Conservation (phyloP, 2,329 filamentous ascomycete genomes). For the Ampelomyces quisqualis region DNA sequence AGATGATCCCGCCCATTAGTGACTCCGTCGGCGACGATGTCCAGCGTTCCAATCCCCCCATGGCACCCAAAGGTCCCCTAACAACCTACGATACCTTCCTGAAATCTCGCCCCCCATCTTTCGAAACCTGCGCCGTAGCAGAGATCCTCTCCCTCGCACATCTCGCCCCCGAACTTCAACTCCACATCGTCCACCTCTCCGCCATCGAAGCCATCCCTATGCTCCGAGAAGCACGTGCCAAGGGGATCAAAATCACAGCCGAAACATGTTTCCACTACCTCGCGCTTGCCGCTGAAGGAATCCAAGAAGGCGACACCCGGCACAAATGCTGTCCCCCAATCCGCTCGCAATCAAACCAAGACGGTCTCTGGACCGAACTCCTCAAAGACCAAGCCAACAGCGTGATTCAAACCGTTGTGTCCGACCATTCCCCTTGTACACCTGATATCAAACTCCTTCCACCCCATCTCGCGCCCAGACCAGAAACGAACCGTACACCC, state of each 20-base stretch:
- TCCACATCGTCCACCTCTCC: conserved; percentile 93
- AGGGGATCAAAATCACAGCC: conserved; percentile 82
- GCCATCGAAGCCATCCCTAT: conserved; percentile 86
- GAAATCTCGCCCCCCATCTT: conserved; percentile 80
- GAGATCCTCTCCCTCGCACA: conserved; percentile 81
- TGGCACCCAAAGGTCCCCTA: conserved; percentile 69
- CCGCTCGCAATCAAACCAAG: conserved; percentile 76
- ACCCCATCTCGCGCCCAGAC: conserved; percentile 59
- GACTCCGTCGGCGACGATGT: conserved; percentile 77
- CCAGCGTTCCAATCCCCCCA: conserved; percentile 66
- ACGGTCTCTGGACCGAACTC: conserved; percentile 84
- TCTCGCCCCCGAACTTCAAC: conserved; percentile 74
- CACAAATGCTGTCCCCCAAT: conserved; percentile 97
- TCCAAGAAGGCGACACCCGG: conserved; percentile 80
- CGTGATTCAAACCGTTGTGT: conserved; percentile 88
- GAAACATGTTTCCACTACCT: conserved; percentile 97
- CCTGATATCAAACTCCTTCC: conserved; percentile 90
- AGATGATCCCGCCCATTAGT: conserved; percentile 90
- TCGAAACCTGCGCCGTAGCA: conserved; percentile 88
- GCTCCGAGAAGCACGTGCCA: conserved; percentile 68
- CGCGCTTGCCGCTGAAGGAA: conserved; percentile 76
- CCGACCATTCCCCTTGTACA: conserved; percentile 94
- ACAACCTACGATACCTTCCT: conserved; percentile 87
- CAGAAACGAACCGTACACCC: conserved; percentile 31
- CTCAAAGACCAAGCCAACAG: conserved; percentile 57